Base-by-base conservation (phyloP, 1,139 yeast species). In the Taphrina wiesneri region DNA sequence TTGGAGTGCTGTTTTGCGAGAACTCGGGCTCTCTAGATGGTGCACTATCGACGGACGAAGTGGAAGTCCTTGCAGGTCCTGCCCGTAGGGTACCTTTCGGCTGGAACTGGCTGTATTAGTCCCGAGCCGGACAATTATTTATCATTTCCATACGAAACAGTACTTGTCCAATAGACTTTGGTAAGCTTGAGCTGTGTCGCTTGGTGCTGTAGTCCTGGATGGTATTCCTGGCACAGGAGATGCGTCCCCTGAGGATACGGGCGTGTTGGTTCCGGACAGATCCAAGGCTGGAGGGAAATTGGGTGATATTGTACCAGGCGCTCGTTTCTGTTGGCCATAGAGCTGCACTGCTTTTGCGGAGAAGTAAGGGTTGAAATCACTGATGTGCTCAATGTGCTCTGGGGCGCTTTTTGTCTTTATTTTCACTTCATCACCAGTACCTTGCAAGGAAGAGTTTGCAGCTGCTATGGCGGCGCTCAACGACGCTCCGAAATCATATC, bases 401-500 rank as follows among this genome's bases (percentile, higher is more conserved):
- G 46, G 15, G 26, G 25, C 28, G 21, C n/a, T 19, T n/a, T 51
- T 51, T 6, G 23, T 28, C 26, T 51, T 41, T 15, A 41, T 25
- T 30, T 36, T 41, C 19, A 60, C 49, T 46, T 60, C 64, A 13
- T 60, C 56, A 19, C 64, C 64, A 36, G 51, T 47, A 17, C 64
- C 64, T 41, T 60, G 64, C 26, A 60, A 23, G 25, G 52, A 25
- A 13, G 59, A 56, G 28, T 53, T 53, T 19, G 67, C 65, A 15
- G 66, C 66, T 19, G 61, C 51, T 21, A 65, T 65, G 34, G 67
- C 67, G 11, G 67, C 67, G 19, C 49, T 65, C 46, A 66, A 30
- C 28, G 59, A 54, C 15, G 68, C 61, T 3, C 67, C 63, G 41
- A 66, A 64, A 19, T 66, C 67, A 30, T 66, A 64, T 36, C 67